Evolutionary conservation across 2,329 filamentous ascomycete genomes (phyloP).

Genomic region (Penicillium sp.): DNA sequence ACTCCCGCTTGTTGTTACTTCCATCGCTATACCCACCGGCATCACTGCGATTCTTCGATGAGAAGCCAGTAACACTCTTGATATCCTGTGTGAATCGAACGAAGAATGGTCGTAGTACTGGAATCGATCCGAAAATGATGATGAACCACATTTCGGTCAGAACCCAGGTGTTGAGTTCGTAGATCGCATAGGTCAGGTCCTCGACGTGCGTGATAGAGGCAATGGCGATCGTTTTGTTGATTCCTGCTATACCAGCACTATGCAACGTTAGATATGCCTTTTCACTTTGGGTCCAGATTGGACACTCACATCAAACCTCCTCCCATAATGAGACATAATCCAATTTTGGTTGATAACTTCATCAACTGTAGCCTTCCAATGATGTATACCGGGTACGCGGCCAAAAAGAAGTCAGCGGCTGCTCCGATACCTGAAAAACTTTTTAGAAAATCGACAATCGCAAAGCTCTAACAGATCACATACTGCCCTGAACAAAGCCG

Average conservation of each 20-base stretch:
- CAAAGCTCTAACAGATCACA: background rate
- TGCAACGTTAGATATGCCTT: background rate
- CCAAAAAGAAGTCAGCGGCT: conserved; percentile 20
- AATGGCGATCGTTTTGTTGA: conserved; percentile 26
- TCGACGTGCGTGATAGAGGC: conserved; percentile 17
- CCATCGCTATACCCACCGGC: conserved; percentile 6
- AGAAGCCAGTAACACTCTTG: conserved; percentile 14
- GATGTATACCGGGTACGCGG: conserved; percentile 24
- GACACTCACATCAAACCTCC: conserved; percentile 23
- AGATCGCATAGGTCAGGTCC: conserved; percentile 23
- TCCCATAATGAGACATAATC: conserved; percentile 26
- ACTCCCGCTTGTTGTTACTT: conserved; percentile 7
- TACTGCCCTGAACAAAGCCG: conserved; percentile 25
- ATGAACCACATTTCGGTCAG: conserved; percentile 31
- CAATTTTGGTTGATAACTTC: conserved; percentile 22
- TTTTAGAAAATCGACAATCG: background rate
- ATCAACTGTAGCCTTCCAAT: conserved; percentile 25
- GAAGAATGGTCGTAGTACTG: conserved; percentile 23
- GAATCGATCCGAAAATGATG: conserved; percentile 27
- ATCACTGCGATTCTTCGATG: conserved; percentile 6
- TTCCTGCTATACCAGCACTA: conserved; percentile 26
- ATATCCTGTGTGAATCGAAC: conserved; percentile 24
- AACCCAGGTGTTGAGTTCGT: conserved; percentile 25
- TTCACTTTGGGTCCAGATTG: background rate
- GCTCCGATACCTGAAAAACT: conserved; percentile 16